Conservation (phyloP, 2,329 filamentous ascomycete species). For the Trichoderma guizhouense region DNA sequence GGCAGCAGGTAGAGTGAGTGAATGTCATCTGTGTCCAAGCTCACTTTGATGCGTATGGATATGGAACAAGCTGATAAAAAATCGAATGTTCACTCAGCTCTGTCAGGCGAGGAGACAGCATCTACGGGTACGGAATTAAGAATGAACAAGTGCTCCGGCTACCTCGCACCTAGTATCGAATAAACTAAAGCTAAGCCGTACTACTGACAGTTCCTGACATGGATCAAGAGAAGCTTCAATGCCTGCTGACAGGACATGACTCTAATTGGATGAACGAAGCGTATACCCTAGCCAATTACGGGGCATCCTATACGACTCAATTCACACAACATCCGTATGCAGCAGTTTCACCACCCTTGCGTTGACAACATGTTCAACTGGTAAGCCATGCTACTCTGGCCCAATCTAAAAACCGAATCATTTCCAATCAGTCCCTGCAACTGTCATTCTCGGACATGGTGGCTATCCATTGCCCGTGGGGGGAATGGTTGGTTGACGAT, state of each 20-base stretch:
- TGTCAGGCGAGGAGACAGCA: neutral
- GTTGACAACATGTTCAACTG: neutral
- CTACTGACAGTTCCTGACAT: constrained; percentile 13
- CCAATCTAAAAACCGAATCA: neutral
- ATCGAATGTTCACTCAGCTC: neutral
- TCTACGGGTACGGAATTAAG: neutral
- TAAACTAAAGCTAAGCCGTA: neutral
- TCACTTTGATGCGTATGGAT: neutral
- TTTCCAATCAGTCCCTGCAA: neutral
- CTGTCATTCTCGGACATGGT: neutral
- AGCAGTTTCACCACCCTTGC: neutral
- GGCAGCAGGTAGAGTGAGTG: neutral
- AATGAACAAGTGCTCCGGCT: neutral
- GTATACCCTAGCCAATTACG: neutral
- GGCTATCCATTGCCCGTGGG: neutral
- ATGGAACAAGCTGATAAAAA: neutral
- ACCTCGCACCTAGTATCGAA: neutral
- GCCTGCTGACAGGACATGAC: neutral
- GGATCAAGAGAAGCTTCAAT: constrained; percentile 15
- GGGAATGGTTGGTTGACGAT: neutral
- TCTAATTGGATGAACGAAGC: neutral
- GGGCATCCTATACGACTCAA: neutral
- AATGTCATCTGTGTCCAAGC: neutral
- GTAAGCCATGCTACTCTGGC: neutral
- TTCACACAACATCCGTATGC: neutral